Base-by-base conservation (phyloP, 192 early-diverging fungal species). In the Coemansia sp. region DNA sequence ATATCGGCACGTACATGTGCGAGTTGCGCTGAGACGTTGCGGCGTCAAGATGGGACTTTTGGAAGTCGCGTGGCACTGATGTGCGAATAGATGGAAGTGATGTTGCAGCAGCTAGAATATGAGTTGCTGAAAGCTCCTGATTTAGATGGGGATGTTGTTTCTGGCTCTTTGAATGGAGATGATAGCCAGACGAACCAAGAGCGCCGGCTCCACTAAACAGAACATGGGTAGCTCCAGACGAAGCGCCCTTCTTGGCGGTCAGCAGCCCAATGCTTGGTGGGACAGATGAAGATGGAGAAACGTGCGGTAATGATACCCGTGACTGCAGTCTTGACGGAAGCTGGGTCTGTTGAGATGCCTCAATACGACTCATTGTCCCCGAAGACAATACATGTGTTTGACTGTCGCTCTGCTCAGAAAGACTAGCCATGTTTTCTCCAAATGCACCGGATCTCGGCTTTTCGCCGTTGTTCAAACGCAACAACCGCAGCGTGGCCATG, bases 1-100 rank as follows among this genome's bases (percentile, higher is more conserved):
- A 82, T 59, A 82, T 76, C 1, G 79, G 79, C 52, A 82, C 79
- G 40, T 70, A 71, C 79, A 82, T 73, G 10, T 71, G 74, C 19
- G 70, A 19, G 16, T 43, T 68, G 15, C 63, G 59, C 42, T 72
- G 70, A 19, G 74, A 56, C 56, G 69, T 72, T 64, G 71, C 43
- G 0, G 57, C 49, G 19, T 73, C 70, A 39, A 76, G 13, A 10
- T 73, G 74, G 5, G 68, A 26, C 48, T 68, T 76, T 60, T 60
- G 39, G 16, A 50, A 60, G 47, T 76, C 74, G 12, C 74, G 71
- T 21, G 70, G 18, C 48, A 67, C 39, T 10, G 65, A 60, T 0
- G 71, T 68, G 11, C 79, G 70, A 3, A 81, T 81, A 9, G 79
- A 76, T 4, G 79, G 79, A 32, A 81, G 62, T 41, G 79, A 81